phyloP scores from a whole-genome alignment of 169 alveolate species.

The Plasmodium coatneyi region DNA sequence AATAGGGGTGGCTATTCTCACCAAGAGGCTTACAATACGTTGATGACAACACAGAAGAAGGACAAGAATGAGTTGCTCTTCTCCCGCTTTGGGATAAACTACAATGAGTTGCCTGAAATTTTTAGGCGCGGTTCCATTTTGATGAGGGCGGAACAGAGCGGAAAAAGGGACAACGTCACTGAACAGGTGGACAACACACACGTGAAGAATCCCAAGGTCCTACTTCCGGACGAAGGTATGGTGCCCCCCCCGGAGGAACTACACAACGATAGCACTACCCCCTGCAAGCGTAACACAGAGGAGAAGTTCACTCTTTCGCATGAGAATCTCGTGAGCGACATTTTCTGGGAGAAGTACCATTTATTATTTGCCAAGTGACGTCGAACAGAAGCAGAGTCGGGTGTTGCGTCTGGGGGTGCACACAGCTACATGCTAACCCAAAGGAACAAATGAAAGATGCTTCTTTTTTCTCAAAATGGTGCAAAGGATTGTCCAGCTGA shows the following conservation, averaged over 20 bases:
- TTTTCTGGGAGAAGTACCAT: slow-evolving; percentile 47
- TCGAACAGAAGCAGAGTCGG: neutral
- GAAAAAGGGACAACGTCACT: neutral
- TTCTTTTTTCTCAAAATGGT: neutral
- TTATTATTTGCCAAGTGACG: slow-evolving; percentile 2
- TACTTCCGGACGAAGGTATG: no score
- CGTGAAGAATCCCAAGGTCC: neutral
- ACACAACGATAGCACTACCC: neutral
- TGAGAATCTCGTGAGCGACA: slow-evolving; percentile 47
- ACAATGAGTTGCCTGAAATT: slow-evolving; percentile 85
- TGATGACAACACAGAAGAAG: slow-evolving; percentile 88
- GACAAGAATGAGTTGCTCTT: slow-evolving; percentile 93
- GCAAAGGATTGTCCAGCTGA: no score
- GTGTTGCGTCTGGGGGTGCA: no score
- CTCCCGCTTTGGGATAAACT: slow-evolving; percentile 91
- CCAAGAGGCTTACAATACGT: slow-evolving; percentile 84
- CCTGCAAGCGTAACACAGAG: neutral
- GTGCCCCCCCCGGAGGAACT: neutral
- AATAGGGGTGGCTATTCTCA: slow-evolving; percentile 87
- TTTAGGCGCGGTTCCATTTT: slow-evolving; percentile 71
- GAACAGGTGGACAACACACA: neutral
- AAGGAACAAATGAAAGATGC: neutral
- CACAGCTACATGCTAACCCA: neutral
- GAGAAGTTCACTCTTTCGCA: slow-evolving; percentile 21
- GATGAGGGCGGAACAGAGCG: slow-evolving; percentile 14